These are phyloP conservation scores for Hypoxylon sp. DNA, from an alignment of 2,329 filamentous ascomycete genomes.

Conservation along the genomic window DNA sequence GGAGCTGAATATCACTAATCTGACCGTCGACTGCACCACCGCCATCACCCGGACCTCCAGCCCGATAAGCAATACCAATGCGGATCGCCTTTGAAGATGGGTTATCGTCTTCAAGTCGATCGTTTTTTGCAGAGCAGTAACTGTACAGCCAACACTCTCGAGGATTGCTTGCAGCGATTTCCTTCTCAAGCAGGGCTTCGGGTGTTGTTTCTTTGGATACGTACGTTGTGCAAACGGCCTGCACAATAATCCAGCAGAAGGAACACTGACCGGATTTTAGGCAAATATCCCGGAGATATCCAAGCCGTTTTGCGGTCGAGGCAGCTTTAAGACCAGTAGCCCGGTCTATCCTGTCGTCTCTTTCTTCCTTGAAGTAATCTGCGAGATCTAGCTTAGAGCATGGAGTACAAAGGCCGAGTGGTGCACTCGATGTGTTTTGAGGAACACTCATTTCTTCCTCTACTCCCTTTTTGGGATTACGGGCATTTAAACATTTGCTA, in stretches of 20 bases:
- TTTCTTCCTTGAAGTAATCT: conserved; percentile 21
- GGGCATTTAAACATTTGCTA: too few relatives aligned
- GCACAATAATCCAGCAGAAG: conserved; percentile 23
- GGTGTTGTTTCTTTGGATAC: conserved; percentile 10
- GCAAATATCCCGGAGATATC: conserved; percentile 26
- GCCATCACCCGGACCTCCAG: not conserved
- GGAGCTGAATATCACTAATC: conserved; percentile 28
- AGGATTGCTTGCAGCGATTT: not conserved
- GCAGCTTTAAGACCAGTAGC: conserved; percentile 7
- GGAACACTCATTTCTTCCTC: not conserved
- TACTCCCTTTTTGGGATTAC: too few relatives aligned
- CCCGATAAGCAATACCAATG: conserved; percentile 18
- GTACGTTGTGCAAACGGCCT: conserved; percentile 18
- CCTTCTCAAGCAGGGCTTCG: conserved; percentile 2
- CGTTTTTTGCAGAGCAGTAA: conserved; percentile 18
- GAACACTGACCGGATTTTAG: conserved; percentile 13
- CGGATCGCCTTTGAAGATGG: conserved; percentile 7
- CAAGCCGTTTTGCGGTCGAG: conserved; percentile 11
- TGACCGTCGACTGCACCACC: not conserved
- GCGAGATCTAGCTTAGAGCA: conserved; percentile 12
- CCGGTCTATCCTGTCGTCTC: conserved; percentile 8
- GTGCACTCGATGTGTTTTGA: not conserved
- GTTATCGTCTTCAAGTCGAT: not conserved
- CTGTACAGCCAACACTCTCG: conserved; percentile 16
- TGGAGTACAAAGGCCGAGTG: conserved; percentile 3